Evolutionary conservation across 2,329 filamentous ascomycete species (phyloP).

Genomic region (Xylariaceae sp.): DNA sequence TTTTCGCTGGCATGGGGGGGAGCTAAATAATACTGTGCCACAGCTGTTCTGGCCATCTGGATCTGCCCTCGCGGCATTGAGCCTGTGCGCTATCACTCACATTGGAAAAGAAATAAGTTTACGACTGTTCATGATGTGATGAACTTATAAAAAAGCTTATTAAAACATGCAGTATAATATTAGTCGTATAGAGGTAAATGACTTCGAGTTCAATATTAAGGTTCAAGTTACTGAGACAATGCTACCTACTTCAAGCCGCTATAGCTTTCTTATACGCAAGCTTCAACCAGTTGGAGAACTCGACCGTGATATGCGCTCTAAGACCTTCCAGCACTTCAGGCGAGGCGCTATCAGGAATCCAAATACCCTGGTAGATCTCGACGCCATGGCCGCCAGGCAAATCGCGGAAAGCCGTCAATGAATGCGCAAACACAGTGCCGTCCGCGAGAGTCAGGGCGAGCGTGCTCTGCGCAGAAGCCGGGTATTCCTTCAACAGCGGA

Average conservation of each 20-base stretch:
- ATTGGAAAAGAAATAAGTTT: too few relatives aligned
- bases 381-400: slow-evolving; percentile 12
- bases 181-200: too few relatives aligned
- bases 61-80: too few relatives aligned
- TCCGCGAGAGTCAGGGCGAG: slow-evolving; percentile 12
- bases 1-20: too few relatives aligned
- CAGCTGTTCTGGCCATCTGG: too few relatives aligned
- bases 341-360: slow-evolving; percentile 22
- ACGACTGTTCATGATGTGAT: too few relatives aligned
- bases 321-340: slow-evolving; percentile 12
- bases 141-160: too few relatives aligned
- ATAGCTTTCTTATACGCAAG: slow-evolving; percentile 21
- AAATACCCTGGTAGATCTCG: slow-evolving; percentile 23
- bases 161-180: too few relatives aligned
- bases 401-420: slow-evolving; percentile 16
- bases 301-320: slow-evolving; percentile 25
- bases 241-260: background rate
- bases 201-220: too few relatives aligned
- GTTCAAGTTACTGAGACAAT: background rate
- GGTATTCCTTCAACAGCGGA: slow-evolving; percentile 15
- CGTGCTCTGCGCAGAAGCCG: background rate
- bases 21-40: too few relatives aligned
- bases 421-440: slow-evolving; percentile 24
- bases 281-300: slow-evolving; percentile 28
- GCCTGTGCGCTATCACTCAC: too few relatives aligned